Evolutionary conservation across 1,139 yeast species (phyloP).

Genomic region (Saccharomycopsis phalli): DNA sequence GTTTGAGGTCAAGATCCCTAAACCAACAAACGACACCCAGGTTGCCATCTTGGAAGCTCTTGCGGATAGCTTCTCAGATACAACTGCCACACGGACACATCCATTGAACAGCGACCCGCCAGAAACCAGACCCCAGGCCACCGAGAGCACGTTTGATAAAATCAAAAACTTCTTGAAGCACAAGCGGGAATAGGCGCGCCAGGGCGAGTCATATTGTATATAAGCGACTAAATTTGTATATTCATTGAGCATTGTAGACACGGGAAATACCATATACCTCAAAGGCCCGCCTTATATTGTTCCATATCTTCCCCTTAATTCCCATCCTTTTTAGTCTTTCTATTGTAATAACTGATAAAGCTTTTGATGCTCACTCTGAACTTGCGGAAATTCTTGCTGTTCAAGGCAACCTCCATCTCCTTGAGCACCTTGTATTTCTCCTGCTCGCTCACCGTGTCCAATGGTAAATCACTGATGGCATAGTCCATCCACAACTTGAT

Average conservation of each 20-base stretch:
- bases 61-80: constrained; percentile 83
- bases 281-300: too few species aligned
- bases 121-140: constrained; percentile 8
- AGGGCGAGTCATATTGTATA: too few species aligned
- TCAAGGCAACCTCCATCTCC: constrained; percentile 51
- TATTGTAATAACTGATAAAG: constrained; percentile 73
- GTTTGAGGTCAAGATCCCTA: constrained; percentile 60
- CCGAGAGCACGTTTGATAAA: constrained; percentile 11
- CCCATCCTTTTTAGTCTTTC: constrained; percentile 46
- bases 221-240: too few species aligned
- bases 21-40: constrained; percentile 81
- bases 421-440: constrained; percentile 56
- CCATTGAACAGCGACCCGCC: constrained; percentile 28
- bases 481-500: constrained; percentile 48
- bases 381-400: constrained; percentile 63
- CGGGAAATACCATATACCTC: too few species aligned
- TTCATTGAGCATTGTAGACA: too few species aligned
- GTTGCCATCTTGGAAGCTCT: constrained; percentile 88
- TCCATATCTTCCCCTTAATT: too few species aligned
- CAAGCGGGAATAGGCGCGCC: background rate
- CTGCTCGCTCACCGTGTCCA: constrained; percentile 48
- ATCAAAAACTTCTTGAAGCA: constrained; percentile 11
- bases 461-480: constrained; percentile 48
- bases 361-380: constrained; percentile 63
- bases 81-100: constrained; percentile 61